phyloP scores from a whole-genome alignment of 148 eudicot species.

The Dysphania ambrosioides region DNA sequence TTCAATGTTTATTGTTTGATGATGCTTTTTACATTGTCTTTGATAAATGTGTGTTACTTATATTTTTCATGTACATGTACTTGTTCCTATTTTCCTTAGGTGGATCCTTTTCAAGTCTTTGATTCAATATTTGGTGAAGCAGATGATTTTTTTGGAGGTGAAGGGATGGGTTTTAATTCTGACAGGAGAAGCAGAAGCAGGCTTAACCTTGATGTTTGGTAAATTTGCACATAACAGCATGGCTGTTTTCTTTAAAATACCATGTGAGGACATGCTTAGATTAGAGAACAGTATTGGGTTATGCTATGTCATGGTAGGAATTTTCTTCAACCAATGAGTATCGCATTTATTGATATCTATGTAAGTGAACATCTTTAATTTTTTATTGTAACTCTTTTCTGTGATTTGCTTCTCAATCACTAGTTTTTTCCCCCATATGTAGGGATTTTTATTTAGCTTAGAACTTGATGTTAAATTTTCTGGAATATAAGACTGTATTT shows the following conservation, averaged over 20 bases:
- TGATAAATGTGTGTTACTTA: neutral
- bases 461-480: neutral
- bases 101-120: slow-evolving; percentile 80
- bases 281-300: neutral
- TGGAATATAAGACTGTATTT: neutral
- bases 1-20: neutral
- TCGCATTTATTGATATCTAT: neutral
- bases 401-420: neutral
- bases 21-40: neutral
- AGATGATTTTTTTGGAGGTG: slow-evolving; percentile 61
- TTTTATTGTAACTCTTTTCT: neutral
- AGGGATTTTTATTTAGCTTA: neutral
- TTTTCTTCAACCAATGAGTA: neutral
- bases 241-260: neutral
- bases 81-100: slow-evolving; percentile 38
- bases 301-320: neutral
- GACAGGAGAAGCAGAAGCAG: slow-evolving; percentile 32
- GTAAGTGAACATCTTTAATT: neutral
- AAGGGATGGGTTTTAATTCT: slow-evolving; percentile 41
- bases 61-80: slow-evolving; percentile 7
- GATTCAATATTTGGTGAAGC: slow-evolving; percentile 65
- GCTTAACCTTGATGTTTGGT: slow-evolving; percentile 69
- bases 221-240: slow-evolving; percentile 15
- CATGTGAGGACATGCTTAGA: neutral
- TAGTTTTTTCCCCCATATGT: neutral